A percentile compares a stretch with the other conserved stretches of the same genome.
Conservation (phyloP, 2,329 filamentous ascomycete genomes). For the Myriosclerotinia duriaeana region DNA sequence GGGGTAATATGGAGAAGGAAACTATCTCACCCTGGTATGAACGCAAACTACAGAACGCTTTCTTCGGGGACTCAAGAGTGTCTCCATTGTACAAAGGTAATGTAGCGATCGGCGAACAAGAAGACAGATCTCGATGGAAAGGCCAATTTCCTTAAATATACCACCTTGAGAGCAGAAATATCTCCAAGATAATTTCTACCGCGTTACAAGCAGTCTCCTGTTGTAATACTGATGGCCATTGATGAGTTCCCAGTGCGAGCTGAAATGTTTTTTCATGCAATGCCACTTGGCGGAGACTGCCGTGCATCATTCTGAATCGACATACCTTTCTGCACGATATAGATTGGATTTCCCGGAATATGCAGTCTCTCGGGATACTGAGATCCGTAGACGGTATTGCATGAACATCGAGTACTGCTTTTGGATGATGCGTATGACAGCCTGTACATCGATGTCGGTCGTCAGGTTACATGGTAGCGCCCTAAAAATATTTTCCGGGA, state of each 20-base stretch:
- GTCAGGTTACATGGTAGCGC: no score
- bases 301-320: background rate
- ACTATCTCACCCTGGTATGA: no score
- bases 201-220: background rate
- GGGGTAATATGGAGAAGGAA: no score
- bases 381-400: background rate
- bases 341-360: fast-evolving
- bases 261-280: background rate
- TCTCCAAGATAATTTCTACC: background rate
- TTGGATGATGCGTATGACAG: background rate
- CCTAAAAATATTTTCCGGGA: background rate
- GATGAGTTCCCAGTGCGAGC: background rate
- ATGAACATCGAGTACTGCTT: background rate
- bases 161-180: background rate
- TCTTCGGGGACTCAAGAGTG: background rate
- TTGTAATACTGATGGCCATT: background rate
- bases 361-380: background rate
- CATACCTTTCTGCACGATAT: background rate
- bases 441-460: background rate
- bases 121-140: no score
- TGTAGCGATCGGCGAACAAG: no score
- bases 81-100: background rate
- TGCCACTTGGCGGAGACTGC: background rate
- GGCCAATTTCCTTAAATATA: background rate
- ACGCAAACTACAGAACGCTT: background rate